Percentiles rank a stretch among this genome's conserved stretches.
These are phyloP conservation scores for Phylloporus sp. DNA, from an alignment of 768 basidiomycete genomes.

Conservation along the genomic window DNA sequence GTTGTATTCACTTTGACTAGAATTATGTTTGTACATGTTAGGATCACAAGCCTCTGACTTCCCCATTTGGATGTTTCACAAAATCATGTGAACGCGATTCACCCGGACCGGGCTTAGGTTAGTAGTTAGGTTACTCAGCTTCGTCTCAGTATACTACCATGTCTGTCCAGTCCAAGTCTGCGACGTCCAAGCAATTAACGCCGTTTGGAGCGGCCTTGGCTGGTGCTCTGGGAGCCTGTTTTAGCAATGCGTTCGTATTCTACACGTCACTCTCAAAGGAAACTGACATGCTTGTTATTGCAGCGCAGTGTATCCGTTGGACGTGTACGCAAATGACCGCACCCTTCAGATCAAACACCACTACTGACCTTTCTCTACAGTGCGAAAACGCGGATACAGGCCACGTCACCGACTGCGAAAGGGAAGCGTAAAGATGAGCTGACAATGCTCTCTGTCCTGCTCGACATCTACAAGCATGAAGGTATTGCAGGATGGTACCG, in stretches of 20 bases:
- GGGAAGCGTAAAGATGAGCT: constrained; percentile 46
- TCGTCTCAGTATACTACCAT: constrained; percentile 21
- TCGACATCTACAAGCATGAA: constrained; percentile 73
- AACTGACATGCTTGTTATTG: neutral
- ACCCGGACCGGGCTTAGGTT: neutral
- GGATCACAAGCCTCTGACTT: constrained; percentile 10
- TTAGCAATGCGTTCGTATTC: constrained; percentile 80
- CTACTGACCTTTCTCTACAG: constrained; percentile 37
- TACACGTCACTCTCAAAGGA: neutral
- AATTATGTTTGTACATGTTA: constrained; percentile 19
- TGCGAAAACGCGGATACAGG: constrained; percentile 94
- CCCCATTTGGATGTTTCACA: neutral
- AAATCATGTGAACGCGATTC: constrained; percentile 12
- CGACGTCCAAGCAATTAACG: constrained; percentile 63
- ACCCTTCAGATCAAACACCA: neutral
- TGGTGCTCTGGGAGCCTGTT: constrained; percentile 90
- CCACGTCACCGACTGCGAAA: constrained; percentile 53
- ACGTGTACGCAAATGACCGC: constrained; percentile 53
- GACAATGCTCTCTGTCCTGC: constrained; percentile 61
- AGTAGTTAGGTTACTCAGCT: no score
- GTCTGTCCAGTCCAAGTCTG: constrained; percentile 42
- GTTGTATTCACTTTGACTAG: constrained; percentile 24
- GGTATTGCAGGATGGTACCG: constrained; percentile 82
- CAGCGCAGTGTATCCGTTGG: constrained; percentile 91
- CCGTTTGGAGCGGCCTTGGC: constrained; percentile 88